Evolutionary conservation across 208 protist species (phyloP), one percentile per base, ranked within the genome.

Genomic region (Phytomonas sp.): DNA sequence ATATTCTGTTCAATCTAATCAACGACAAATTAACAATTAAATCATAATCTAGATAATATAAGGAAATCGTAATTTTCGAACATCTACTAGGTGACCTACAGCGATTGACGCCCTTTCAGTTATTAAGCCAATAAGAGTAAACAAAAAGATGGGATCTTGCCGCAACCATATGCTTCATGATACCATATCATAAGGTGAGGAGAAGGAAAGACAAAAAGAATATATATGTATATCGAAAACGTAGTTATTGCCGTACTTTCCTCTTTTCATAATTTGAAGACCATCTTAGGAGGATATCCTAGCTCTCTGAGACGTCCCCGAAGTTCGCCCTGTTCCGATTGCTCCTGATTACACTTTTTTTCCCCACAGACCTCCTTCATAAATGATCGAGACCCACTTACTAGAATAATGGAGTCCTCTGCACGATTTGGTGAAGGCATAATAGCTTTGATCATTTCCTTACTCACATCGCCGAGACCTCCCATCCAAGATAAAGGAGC

Each of bases 401-500:
- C 91, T 37, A 95, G 76, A 62, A 96, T 90, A 40, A 93, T 82
- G 31, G 85, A 89, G 69, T 94, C 88, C 20, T 73, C 76, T n/a
- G 82, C 84, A 66, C 83, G 84, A 71, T 89, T 91, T 51, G 92
- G 92, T 23, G 87, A 68, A 9, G 92, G 92, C 86, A 96, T 92
- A 31, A 94, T 61, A 0, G 89, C 87, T 71, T 89, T 89, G 53
- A 97, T 89, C 89, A 97, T 95, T 63, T 92, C 87, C 69, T 93
- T 93, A 70, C 91, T 93, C 32, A 96, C 74, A 67, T 82, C 70
- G 36, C 96, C 95, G 28, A 97, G 82, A 3, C 89, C 92, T 37
- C 92, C 92, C 89, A 93, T 93, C 90, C 92, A 97, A 74, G 88
- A 85, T 9, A 83, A 89, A 37, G 89, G 89, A 15, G 92, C 85